These are phyloP conservation scores for Eutrema yunnanense DNA, from an alignment of 345 rosid genomes.

Conservation along the genomic window DNA sequence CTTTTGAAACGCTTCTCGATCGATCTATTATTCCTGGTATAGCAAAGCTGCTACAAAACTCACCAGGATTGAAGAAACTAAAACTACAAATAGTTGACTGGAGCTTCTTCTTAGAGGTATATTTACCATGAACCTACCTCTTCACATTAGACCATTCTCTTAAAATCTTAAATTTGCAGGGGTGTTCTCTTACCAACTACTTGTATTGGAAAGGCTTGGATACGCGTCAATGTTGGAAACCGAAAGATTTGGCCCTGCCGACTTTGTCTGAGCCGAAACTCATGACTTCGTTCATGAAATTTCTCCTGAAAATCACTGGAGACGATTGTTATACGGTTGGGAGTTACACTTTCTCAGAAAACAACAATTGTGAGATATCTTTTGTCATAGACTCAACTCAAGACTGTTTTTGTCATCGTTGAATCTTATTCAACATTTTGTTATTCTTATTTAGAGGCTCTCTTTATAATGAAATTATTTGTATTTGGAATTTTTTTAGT, in stretches of 20 bases:
- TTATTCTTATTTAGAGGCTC: no score
- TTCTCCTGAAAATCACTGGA: background rate
- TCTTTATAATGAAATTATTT: no score
- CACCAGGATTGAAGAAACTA: background rate
- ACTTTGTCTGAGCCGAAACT: background rate
- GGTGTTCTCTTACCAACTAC: background rate
- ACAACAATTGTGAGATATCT: background rate
- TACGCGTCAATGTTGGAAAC: background rate
- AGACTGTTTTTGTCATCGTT: no score
- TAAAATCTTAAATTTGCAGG: background rate
- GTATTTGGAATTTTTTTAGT: no score
- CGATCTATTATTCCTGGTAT: constrained; percentile 11
- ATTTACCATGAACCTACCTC: background rate
- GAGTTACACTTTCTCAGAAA: background rate
- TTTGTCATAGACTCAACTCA: background rate
- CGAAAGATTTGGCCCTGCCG: background rate
- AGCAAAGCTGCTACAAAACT: constrained; percentile 7
- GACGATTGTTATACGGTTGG: background rate
- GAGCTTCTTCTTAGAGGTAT: background rate
- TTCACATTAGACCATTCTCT: no score
- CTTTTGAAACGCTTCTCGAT: background rate
- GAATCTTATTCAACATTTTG: no score
- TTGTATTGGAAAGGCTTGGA: constrained; percentile 3
- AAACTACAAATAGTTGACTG: no score
- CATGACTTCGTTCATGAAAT: background rate